Base-by-base conservation (phyloP, 2,329 filamentous ascomycete species). In the Septoria petroselini region DNA sequence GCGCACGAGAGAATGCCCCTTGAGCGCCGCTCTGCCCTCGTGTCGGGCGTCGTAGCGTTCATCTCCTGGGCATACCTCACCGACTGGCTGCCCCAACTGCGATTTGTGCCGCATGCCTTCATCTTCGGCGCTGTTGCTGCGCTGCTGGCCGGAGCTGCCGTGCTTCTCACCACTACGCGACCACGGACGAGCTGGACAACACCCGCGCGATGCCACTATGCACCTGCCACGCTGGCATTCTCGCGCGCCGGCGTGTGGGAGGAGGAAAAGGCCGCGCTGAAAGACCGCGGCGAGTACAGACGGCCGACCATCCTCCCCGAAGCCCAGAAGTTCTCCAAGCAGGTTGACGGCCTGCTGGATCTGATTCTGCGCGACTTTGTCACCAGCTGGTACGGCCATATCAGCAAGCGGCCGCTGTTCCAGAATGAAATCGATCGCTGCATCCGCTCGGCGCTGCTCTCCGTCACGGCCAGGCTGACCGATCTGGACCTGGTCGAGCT, bases 41-140 rank as follows among this genome's bases (percentile, higher is more conserved):
- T 86, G 70, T 82, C 83, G 68, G 79, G 78, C 69, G 69, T 85
- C 68, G 82, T 78, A 69, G 79, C 77, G 69, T 88, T 95, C 71
- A 76, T 96, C 68, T 85, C 88, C 67, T 97, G 91, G 91, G 87
- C 88, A 55, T 85, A 91, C 68, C 79, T 85, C 53, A 84, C 88
- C 60, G 84, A 86, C 73, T 94, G 86, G 84, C 76, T 90, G 62
- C 90, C 91, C 23, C 74, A 83, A 52, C 75, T 97, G 59, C 88
- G 89, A 68, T 95, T 87, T 79, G 77, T 88, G 34, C 88, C 86
- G 62, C 87, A 95, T 70, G 88, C 91, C 61, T 89, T 97, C 68
- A 73, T 86, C 58, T 71, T 80, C 58, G 91, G 93, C 58, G 73
- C 78, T 57, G 61, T 85, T 55, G 63, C 74, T 18, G 73, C 83